Conservation (phyloP, 441 rosid genomes). For the Bocquillonia castaneifolia region DNA sequence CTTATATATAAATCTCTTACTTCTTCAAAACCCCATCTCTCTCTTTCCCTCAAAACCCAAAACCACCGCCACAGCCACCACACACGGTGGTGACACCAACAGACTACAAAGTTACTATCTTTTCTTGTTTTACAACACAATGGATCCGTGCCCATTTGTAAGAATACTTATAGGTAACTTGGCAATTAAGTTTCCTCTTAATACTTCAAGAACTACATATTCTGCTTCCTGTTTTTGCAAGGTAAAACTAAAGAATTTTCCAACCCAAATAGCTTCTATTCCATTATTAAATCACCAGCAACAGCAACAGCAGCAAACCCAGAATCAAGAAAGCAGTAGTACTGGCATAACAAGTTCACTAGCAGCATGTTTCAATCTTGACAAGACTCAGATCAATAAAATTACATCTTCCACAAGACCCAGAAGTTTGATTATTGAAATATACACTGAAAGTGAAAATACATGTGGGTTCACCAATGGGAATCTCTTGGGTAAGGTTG, state of each 20-base stretch:
- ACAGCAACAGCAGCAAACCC: slow-evolving; percentile 9
- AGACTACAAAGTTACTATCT: not conserved
- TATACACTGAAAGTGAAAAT: slow-evolving; percentile 29
- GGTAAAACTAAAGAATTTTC: slow-evolving; percentile 40
- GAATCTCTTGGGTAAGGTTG: slow-evolving; percentile 42
- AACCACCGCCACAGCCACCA: not conserved
- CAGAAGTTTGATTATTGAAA: slow-evolving; percentile 29
- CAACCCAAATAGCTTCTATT: slow-evolving; percentile 29
- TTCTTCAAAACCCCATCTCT: not conserved
- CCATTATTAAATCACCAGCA: slow-evolving; percentile 25
- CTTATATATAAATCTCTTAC: slow-evolving; percentile 7
- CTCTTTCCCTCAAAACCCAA: not conserved
- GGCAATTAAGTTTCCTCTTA: slow-evolving; percentile 41
- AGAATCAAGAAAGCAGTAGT: slow-evolving; percentile 19
- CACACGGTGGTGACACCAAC: not conserved
- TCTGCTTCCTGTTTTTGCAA: slow-evolving; percentile 36
- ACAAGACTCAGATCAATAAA: slow-evolving; percentile 35
- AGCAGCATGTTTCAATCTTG: slow-evolving; percentile 50
- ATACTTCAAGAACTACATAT: slow-evolving; percentile 23
- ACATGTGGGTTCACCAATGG: slow-evolving; percentile 31
- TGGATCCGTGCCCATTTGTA: slow-evolving; percentile 75
- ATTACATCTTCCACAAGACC: slow-evolving; percentile 13
- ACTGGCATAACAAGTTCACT: slow-evolving; percentile 24
- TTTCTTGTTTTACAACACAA: slow-evolving; percentile 3
- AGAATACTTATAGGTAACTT: slow-evolving; percentile 54